Conservation (phyloP, 805 yeast species). For the Isabelozyma rhagii region DNA sequence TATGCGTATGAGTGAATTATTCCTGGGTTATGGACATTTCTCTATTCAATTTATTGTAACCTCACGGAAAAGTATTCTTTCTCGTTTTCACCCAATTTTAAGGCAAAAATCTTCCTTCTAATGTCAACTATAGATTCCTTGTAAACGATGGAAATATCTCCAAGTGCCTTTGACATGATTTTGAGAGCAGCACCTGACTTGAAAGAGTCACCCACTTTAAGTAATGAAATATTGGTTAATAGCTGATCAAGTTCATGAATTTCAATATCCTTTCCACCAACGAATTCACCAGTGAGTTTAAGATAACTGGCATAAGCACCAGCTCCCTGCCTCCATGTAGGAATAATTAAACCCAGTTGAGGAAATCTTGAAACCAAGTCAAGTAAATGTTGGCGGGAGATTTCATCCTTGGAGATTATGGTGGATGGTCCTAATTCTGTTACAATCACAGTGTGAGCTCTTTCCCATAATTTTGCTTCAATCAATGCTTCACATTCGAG, state of each 20-base stretch:
- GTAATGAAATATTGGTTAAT: constrained; percentile 43
- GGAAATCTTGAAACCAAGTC: constrained; percentile 45
- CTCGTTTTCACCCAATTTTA: constrained; percentile 49
- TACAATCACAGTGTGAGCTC: constrained; percentile 61
- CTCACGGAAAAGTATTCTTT: constrained; percentile 24
- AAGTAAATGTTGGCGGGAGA: constrained; percentile 33
- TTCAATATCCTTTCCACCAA: constrained; percentile 12
- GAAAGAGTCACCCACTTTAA: constrained; percentile 24
- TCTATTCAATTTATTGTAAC: neutral
- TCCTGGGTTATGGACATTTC: too few species aligned
- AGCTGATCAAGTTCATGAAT: constrained; percentile 31
- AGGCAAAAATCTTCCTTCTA: constrained; percentile 28
- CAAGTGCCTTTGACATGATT: constrained; percentile 50
- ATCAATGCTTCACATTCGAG: constrained; percentile 61
- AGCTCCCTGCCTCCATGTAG: constrained; percentile 57
- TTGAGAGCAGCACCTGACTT: constrained; percentile 48
- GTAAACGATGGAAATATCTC: constrained; percentile 33
- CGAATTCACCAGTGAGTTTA: constrained; percentile 13
- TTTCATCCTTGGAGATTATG: constrained; percentile 46
- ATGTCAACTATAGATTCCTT: constrained; percentile 14
- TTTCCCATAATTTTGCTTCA: constrained; percentile 54
- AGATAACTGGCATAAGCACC: constrained; percentile 55
- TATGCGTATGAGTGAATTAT: too few species aligned
- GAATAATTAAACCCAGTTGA: constrained; percentile 29
- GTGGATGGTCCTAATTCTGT: constrained; percentile 68